Conservation (phyloP, 2,329 filamentous ascomycete species). For the Xylaria arbuscula region DNA sequence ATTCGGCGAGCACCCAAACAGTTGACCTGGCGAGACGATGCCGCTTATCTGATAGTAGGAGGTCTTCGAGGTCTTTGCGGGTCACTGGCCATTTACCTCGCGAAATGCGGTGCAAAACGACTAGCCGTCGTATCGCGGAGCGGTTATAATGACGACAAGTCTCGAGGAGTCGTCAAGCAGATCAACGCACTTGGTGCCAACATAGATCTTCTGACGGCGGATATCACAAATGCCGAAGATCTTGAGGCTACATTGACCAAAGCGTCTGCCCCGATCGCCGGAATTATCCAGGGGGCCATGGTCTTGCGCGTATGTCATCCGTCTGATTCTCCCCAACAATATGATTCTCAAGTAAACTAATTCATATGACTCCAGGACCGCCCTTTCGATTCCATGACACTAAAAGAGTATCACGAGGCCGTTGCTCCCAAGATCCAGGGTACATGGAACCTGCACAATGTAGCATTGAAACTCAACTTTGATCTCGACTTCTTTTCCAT, state of each 20-base stretch:
- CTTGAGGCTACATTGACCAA: conserved; percentile 29
- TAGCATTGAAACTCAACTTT: too few relatives aligned
- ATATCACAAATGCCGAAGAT: conserved; percentile 37
- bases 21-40: conserved; percentile 42
- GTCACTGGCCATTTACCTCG: conserved; percentile 50
- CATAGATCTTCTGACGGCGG: conserved; percentile 32
- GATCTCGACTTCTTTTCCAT: too few relatives aligned
- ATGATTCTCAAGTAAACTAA: too few relatives aligned
- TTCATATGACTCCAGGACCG: too few relatives aligned
- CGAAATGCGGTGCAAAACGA: conserved; percentile 49
- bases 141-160: background rate
- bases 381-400: too few relatives aligned
- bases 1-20: conserved; percentile 35
- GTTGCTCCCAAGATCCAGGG: too few relatives aligned
- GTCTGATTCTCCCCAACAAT: too few relatives aligned
- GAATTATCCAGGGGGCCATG: conserved; percentile 20
- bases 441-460: too few relatives aligned
- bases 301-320: too few relatives aligned
- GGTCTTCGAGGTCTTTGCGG: conserved; percentile 54
- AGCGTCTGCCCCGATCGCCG: conserved; percentile 23
- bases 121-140: conserved; percentile 34
- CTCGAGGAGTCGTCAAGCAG: conserved; percentile 31
- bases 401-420: too few relatives aligned
- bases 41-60: conserved; percentile 53
- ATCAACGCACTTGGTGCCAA: conserved; percentile 37